Base-by-base conservation (phyloP, 352 stramenopile species). In the Globisporangium echinulatum region DNA sequence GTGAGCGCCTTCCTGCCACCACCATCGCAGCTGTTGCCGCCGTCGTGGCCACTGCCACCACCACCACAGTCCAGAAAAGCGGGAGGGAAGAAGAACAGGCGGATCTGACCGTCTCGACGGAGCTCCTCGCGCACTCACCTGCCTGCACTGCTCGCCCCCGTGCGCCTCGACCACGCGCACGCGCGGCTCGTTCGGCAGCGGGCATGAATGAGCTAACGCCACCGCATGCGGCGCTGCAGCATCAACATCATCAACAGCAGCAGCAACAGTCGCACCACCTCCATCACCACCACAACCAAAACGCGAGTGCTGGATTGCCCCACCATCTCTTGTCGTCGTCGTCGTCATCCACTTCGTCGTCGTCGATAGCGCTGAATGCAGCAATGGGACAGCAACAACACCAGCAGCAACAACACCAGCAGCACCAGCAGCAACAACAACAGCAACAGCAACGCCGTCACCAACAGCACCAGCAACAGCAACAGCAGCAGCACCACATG, bases 211-310 rank as follows among this genome's bases (percentile, higher is more conserved):
- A 64, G 42, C 59, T 59, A 42, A 58, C 50, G 42, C 51, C 33
- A n/a, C 58, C 50, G 37, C 58, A 64, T 43, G 36, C 37, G 59
- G 46, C 15, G 15, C 49, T 58, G n/a, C 58, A 63, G 14, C 58
- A 63, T 37, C 58, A 58, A 15, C 63, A 61, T 4, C 66, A 59
- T 39, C 58, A 66, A 40, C 61, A 50, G 58, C 43, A 59, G n/a
- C 44, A 60, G 5, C 46, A 50, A 8, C 5, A 36, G 13, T 17
- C 7, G 40, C 58, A 58, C 14, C 63, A 61, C 5, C 62, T 56
- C 46, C 58, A 66, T 40, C 61, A 50, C 58, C 43, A 59, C 14
- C 44, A 60, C 55, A 38, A 17, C 15, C 46, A 50, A 25, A 36
- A 36, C 46, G 46, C 46, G 11, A 36, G 13, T 33, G 46, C 46